These are phyloP conservation scores for Amauroascus niger DNA, from an alignment of 2,329 filamentous ascomycete species.

Conservation along the genomic window DNA sequence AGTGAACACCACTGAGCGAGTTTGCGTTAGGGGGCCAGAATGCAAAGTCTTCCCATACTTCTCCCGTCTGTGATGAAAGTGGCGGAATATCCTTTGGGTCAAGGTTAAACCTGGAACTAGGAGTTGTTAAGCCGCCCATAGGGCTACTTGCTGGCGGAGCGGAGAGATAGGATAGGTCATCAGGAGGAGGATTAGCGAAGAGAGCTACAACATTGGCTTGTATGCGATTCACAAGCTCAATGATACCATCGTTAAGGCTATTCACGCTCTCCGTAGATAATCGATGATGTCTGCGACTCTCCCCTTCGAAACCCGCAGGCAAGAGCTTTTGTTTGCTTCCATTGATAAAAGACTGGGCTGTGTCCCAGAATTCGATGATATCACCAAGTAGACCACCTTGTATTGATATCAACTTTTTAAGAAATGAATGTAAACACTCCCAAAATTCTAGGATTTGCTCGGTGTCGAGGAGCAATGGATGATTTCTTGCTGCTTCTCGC, in stretches of 20 bases:
- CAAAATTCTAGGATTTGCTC: constrained; percentile 78
- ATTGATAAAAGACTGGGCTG: constrained; percentile 77
- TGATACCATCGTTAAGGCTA: constrained; percentile 64
- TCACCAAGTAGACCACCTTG: constrained; percentile 76
- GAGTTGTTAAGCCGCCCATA: constrained; percentile 44
- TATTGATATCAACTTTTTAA: constrained; percentile 63
- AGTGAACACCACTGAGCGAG: constrained; percentile 82
- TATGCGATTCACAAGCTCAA: constrained; percentile 75
- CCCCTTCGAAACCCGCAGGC: constrained; percentile 69
- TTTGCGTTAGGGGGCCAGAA: constrained; percentile 96
- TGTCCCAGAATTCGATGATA: constrained; percentile 89
- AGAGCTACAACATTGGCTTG: constrained; percentile 70
- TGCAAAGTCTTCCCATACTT: constrained; percentile 84
- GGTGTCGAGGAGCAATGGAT: constrained; percentile 60
- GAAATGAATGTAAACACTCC: constrained; percentile 72
- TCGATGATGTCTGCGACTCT: constrained; percentile 70
- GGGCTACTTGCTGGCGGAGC: constrained; percentile 71
- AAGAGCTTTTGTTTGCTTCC: constrained; percentile 72
- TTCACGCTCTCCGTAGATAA: constrained; percentile 60
- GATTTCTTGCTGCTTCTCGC: constrained; percentile 55
- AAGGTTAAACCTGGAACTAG: constrained; percentile 67
- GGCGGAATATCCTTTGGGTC: constrained; percentile 68
- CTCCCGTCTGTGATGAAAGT: constrained; percentile 66
- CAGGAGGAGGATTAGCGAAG: constrained; percentile 77
- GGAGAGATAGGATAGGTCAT: constrained; percentile 52